Conservation (phyloP, 345 rosid species). For the Sisymbrium irio region DNA sequence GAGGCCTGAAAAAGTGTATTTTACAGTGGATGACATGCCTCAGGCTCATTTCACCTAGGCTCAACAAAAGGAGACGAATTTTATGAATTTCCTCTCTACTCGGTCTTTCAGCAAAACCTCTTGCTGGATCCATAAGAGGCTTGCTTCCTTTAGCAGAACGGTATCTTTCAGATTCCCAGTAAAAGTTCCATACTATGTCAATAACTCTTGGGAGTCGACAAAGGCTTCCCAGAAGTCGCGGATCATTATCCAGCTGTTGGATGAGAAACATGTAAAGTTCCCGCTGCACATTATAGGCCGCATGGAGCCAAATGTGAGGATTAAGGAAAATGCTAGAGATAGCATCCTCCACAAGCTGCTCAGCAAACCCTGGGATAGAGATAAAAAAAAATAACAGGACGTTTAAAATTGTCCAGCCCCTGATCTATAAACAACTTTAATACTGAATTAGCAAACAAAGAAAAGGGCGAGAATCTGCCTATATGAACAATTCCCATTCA, state of each 20-base stretch:
- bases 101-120: constrained; percentile 73
- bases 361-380: constrained; percentile 56
- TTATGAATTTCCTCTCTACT: constrained; percentile 75
- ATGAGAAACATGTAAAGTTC: constrained; percentile 92
- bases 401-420: neutral
- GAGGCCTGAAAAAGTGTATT: constrained; percentile 15
- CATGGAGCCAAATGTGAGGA: constrained; percentile 84
- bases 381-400: neutral
- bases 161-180: constrained; percentile 79
- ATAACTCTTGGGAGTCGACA: constrained; percentile 77
- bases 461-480: constrained; percentile 2
- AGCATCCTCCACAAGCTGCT: constrained; percentile 79
- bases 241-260: constrained; percentile 84
- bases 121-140: constrained; percentile 73
- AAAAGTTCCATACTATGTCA: constrained; percentile 73
- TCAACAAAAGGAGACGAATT: constrained; percentile 88
- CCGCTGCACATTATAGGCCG: constrained; percentile 83
- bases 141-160: constrained; percentile 63
- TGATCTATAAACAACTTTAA: neutral
- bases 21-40: constrained; percentile 55
- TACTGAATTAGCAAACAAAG: constrained; percentile 15
- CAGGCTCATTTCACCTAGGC: constrained; percentile 98
- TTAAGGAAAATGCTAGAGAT: constrained; percentile 82
- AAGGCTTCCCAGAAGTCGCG: constrained; percentile 66
- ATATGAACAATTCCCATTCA: neutral